Evolutionary conservation across 2,329 filamentous ascomycete genomes (phyloP).

Genomic region (Laburnicola sp.): DNA sequence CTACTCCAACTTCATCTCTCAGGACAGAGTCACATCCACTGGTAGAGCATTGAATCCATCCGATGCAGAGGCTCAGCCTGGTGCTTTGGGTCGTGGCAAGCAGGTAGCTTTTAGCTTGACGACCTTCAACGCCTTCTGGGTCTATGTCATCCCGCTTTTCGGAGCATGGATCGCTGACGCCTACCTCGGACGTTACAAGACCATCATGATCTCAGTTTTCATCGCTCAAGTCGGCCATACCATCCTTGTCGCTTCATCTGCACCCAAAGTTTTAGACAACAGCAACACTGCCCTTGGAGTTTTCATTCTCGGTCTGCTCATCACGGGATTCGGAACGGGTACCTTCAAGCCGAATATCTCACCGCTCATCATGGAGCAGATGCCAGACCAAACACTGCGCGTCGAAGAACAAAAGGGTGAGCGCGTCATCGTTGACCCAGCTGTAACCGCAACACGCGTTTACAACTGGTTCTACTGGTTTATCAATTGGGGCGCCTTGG

Average conservation of each 20-base stretch:
- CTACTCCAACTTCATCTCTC: conserved; percentile 49
- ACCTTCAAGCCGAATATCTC: conserved; percentile 49
- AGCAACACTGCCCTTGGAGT: conserved; percentile 47
- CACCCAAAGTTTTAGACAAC: conserved; percentile 47
- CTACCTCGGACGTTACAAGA: conserved; percentile 60
- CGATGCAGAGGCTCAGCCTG: conserved; percentile 16
- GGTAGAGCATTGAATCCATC: conserved; percentile 2
- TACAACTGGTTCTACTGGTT: conserved; percentile 71
- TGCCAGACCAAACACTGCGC: conserved; percentile 53
- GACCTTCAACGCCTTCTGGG: conserved; percentile 23
- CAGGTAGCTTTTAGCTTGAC: conserved; percentile 7
- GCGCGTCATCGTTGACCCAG: conserved; percentile 68
- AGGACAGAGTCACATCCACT: neutral
- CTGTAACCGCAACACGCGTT: conserved; percentile 64
- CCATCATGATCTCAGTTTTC: conserved; percentile 50
- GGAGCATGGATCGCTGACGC: conserved; percentile 57
- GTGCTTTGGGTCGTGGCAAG: conserved; percentile 23
- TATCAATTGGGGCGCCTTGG: conserved; percentile 67
- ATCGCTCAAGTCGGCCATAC: conserved; percentile 52
- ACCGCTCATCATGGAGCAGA: conserved; percentile 68
- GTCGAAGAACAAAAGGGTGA: conserved; percentile 60
- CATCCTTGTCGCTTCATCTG: conserved; percentile 54
- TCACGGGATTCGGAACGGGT: conserved; percentile 46
- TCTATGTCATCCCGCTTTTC: conserved; percentile 37
- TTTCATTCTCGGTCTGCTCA: conserved; percentile 51